These are phyloP conservation scores for Leccinum subtestaceum DNA, from an alignment of 768 basidiomycete species.

Conservation along the genomic window DNA sequence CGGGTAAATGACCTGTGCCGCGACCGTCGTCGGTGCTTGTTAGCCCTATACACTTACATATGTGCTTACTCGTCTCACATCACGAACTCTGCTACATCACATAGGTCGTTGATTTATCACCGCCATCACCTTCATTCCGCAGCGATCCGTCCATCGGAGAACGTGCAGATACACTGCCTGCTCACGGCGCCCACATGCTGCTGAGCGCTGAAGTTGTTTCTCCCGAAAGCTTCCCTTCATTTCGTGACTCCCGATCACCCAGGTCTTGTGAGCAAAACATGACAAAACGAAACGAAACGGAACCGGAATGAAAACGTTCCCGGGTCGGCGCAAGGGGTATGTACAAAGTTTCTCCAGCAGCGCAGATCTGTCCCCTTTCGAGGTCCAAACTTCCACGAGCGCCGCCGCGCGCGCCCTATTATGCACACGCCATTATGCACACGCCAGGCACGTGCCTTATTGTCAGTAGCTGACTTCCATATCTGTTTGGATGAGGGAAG, in stretches of 20 bases:
- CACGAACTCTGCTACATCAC: background rate
- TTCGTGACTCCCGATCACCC: background rate
- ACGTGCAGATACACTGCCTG: too few species aligned
- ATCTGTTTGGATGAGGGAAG: background rate
- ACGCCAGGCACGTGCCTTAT: constrained; percentile 4
- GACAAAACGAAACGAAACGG: background rate
- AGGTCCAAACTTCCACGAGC: background rate
- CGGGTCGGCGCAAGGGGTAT: background rate
- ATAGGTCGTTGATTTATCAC: background rate
- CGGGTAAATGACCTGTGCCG: constrained; percentile 7
- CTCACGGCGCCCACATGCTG: too few species aligned
- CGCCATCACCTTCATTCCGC: too few species aligned
- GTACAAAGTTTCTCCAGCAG: background rate
- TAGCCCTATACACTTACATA: background rate
- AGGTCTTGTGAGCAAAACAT: background rate
- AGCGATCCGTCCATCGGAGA: too few species aligned
- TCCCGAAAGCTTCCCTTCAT: too few species aligned
- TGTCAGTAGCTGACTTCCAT: background rate
- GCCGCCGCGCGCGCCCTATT: background rate
- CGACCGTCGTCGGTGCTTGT: background rate
- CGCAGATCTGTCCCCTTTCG: background rate
- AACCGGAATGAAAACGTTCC: background rate
- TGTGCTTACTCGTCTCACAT: background rate
- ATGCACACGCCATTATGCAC: constrained; percentile 9
- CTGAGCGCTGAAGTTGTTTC: too few species aligned